A percentile compares a stretch with the other conserved stretches of the same genome.
Evolutionary conservation across 345 rosid genomes (phyloP).

Genomic region (Ceriops zippeliana): DNA sequence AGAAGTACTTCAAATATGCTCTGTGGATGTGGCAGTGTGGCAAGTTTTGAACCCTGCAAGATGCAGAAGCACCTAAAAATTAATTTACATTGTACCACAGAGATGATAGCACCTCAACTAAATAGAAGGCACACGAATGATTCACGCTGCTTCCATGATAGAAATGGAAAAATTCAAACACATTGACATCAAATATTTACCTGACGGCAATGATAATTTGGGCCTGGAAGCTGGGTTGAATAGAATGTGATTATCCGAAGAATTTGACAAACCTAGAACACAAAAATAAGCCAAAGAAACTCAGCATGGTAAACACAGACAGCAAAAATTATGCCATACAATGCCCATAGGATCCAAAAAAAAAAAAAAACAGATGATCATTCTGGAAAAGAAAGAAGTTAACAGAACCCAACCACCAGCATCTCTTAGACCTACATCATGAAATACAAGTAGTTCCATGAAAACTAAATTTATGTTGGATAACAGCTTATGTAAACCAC

Average conservation of each 20-base stretch:
- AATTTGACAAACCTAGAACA: constrained; percentile 69
- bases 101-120: neutral
- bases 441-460: no score
- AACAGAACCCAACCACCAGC: no score
- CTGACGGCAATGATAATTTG: constrained; percentile 96
- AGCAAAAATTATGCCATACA: neutral
- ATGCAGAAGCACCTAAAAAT: constrained; percentile 10
- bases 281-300: constrained; percentile 5
- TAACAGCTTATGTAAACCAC: no score
- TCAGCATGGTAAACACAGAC: neutral
- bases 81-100: no score
- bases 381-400: neutral
- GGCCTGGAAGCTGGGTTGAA: constrained; percentile 98
- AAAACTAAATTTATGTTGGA: no score
- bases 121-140: constrained; percentile 2
- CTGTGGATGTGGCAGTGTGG: constrained; percentile 76
- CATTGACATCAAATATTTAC: constrained; percentile 25
- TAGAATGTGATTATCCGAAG: constrained; percentile 90
- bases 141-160: neutral
- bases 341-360: neutral
- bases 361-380: neutral
- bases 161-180: neutral
- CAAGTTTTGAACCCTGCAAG: constrained; percentile 77
- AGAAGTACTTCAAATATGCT: constrained; percentile 62
- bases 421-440: no score